Conservation (phyloP, 1,284 basidiomycete species). For the Hypsizygus ulmarius region DNA sequence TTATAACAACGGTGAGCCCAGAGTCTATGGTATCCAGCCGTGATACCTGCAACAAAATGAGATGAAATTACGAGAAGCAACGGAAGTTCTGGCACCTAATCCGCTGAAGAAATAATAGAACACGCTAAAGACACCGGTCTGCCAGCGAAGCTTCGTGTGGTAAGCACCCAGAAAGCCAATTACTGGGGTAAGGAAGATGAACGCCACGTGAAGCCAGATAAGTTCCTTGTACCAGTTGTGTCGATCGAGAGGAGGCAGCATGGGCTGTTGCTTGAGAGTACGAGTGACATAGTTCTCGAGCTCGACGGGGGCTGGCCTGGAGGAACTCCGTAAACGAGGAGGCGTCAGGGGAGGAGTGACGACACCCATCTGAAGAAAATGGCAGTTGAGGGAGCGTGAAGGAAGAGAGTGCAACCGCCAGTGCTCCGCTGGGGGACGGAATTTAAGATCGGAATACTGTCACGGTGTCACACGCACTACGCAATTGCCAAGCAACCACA, state of each 20-base stretch:
- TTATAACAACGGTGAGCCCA: constrained; percentile 94
- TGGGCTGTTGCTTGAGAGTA: constrained; percentile 49
- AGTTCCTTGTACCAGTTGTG: constrained; percentile 31
- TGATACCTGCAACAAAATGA: constrained; percentile 43
- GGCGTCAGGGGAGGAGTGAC: constrained; percentile 3
- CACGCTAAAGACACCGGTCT: constrained; percentile 71
- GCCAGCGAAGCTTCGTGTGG: constrained; percentile 57
- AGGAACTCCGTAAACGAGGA: not conserved
- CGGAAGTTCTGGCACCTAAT: constrained; percentile 48
- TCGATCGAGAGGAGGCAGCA: constrained; percentile 44
- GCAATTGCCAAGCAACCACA: not conserved
- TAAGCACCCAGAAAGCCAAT: constrained; percentile 21
- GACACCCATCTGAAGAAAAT: constrained; percentile 1
- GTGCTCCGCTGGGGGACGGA: too few species aligned
- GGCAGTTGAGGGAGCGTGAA: not conserved
- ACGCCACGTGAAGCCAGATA: constrained; percentile 23
- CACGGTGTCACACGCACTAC: too few species aligned
- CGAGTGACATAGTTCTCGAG: constrained; percentile 62
- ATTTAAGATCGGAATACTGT: too few species aligned
- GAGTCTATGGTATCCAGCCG: constrained; percentile 86
- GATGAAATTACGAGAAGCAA: constrained; percentile 9
- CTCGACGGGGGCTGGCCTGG: constrained; percentile 18
- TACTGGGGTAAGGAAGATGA: constrained; percentile 20
- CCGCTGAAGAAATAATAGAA: constrained; percentile 87
- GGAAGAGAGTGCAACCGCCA: not conserved